A percentile compares a stretch with the other conserved stretches of the same genome.
phyloP scores from a whole-genome alignment of 208 protist species.

The Leptomonas seymouri region DNA sequence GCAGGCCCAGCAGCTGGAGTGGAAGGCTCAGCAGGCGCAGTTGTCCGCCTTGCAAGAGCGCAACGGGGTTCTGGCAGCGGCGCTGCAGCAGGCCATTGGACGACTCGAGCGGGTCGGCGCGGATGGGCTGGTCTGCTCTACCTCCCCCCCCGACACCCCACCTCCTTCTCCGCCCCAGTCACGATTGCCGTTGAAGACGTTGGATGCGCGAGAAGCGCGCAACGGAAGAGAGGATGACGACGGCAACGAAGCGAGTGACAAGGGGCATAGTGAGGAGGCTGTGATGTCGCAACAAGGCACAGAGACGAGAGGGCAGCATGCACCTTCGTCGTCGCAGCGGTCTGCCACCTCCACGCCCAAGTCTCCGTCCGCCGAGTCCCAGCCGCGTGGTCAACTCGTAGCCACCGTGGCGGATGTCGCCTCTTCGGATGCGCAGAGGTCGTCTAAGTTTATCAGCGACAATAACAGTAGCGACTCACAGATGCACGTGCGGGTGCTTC shows the following conservation, averaged over 20 bases:
- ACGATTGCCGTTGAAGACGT: constrained; percentile 2
- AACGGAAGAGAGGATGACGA: background rate
- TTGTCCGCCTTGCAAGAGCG: constrained; percentile 35
- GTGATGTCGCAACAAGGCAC: no score
- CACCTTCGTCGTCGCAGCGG: constrained; percentile 2
- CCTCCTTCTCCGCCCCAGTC: background rate
- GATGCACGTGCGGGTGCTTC: constrained; percentile 23
- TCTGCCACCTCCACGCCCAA: constrained; percentile 12
- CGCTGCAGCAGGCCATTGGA: constrained; percentile 37
- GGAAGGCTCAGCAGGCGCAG: constrained; percentile 26
- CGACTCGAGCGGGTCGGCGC: constrained; percentile 23
- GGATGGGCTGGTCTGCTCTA: constrained; percentile 22
- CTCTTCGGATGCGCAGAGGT: background rate
- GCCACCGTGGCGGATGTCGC: background rate
- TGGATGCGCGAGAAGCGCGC: constrained; percentile 2
- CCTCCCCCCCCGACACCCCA: constrained; percentile 2
- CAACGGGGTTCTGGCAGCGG: constrained; percentile 38
- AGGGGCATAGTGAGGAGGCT: background rate
- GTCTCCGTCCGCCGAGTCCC: constrained; percentile 2
- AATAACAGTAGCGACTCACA: constrained; percentile 4
- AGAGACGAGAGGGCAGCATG: background rate
- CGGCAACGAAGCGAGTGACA: background rate
- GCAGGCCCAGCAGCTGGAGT: constrained; percentile 18
- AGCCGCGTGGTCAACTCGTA: constrained; percentile 3
- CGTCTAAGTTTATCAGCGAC: background rate